These are phyloP conservation scores for Fagopyrum esculentum DNA, from an alignment of 148 eudicot genomes.

Conservation along the genomic window DNA sequence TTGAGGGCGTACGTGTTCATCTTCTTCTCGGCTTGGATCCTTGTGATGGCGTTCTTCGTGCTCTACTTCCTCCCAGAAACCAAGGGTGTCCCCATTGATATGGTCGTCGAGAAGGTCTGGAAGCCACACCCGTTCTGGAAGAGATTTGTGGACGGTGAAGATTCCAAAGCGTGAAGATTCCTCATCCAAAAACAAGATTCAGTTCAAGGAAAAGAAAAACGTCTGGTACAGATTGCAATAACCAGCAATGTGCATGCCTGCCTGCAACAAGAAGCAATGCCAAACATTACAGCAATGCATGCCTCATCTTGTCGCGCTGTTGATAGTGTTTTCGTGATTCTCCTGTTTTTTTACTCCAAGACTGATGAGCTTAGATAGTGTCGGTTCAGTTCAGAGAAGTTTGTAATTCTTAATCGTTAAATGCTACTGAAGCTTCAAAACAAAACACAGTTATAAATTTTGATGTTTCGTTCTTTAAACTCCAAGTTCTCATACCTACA, in stretches of 20 bases:
- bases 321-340: background rate
- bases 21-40: constrained; percentile 44
- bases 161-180: background rate
- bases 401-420: background rate
- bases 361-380: background rate
- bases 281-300: background rate
- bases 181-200: background rate
- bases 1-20: constrained; percentile 38
- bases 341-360: background rate
- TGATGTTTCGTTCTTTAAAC: background rate
- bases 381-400: background rate
- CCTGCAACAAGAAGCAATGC: background rate
- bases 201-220: background rate
- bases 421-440: background rate
- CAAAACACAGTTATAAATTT: too few relatives aligned
- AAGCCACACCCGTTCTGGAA: constrained; percentile 36
- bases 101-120: constrained; percentile 34
- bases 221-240: background rate
- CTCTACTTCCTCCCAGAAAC: constrained; percentile 40
- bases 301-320: background rate
- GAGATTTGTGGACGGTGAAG: constrained; percentile 20
- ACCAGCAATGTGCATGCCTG: background rate
- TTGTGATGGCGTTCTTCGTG: constrained; percentile 34
- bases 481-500: background rate
- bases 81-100: constrained; percentile 32